Conservation (phyloP, 306 rosid genomes). For the Luffa aegyptiaca region DNA sequence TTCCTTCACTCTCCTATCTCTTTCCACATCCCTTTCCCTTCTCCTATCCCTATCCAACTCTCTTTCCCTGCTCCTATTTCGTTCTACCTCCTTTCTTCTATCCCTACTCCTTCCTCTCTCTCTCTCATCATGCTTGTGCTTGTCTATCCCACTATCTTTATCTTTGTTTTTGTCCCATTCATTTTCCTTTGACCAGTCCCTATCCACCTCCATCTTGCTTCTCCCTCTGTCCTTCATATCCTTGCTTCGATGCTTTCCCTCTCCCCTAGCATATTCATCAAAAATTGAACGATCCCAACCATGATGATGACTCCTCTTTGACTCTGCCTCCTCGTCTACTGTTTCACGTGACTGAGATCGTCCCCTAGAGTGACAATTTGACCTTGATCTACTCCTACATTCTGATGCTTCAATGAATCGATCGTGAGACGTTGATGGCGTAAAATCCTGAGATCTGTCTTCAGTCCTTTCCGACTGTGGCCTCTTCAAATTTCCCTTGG, state of each 20-base stretch:
- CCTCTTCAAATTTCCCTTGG: slow-evolving; percentile 13
- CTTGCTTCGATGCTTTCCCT: slow-evolving; percentile 14
- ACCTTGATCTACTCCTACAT: slow-evolving; percentile 54
- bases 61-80: slow-evolving; percentile 39
- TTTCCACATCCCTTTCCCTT: slow-evolving; percentile 23
- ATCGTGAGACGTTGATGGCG: slow-evolving; percentile 29
- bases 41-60: slow-evolving; percentile 41
- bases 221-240: slow-evolving; percentile 30
- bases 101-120: slow-evolving; percentile 48
- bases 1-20: slow-evolving; percentile 36
- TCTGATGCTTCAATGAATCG: slow-evolving; percentile 7
- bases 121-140: slow-evolving; percentile 26
- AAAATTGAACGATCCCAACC: slow-evolving; percentile 18
- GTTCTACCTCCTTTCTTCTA: slow-evolving; percentile 36
- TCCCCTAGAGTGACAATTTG: slow-evolving; percentile 40
- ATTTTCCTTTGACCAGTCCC: slow-evolving; percentile 30
- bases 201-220: slow-evolving; percentile 30
- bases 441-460: slow-evolving; percentile 25
- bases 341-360: slow-evolving; percentile 47
- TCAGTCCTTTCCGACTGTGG: slow-evolving; percentile 39
- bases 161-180: slow-evolving; percentile 37
- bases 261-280: slow-evolving; percentile 13
- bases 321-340: slow-evolving; percentile 47
- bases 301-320: slow-evolving; percentile 29
- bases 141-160: slow-evolving; percentile 33